A percentile compares a stretch with the other conserved stretches of the same genome.
Evolutionary conservation across 352 stramenopile genomes (phyloP).

Genomic region (Pseudoperonospora humuli): DNA sequence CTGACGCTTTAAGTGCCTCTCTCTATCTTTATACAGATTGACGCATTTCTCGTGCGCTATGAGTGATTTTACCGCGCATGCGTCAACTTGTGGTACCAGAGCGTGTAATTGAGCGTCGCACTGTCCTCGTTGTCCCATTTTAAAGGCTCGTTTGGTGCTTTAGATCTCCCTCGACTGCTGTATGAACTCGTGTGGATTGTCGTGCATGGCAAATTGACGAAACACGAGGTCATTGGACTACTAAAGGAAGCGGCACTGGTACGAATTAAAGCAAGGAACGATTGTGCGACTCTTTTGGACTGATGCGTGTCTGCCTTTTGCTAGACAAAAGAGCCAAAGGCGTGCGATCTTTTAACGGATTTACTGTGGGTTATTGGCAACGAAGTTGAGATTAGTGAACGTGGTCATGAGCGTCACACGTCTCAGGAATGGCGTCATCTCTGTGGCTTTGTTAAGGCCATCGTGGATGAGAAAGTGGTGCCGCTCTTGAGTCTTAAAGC

Average conservation of each 20-base stretch:
- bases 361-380: slow-evolving; percentile 70
- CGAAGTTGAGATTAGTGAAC: slow-evolving; percentile 67
- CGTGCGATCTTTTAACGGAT: slow-evolving; percentile 55
- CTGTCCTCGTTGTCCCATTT: neutral
- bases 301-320: neutral
- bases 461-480: slow-evolving; percentile 67
- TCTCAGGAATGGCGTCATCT: slow-evolving; percentile 68
- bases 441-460: slow-evolving; percentile 45
- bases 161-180: slow-evolving; percentile 54
- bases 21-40: slow-evolving; percentile 19
- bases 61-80: slow-evolving; percentile 20
- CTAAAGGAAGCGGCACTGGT: slow-evolving; percentile 66
- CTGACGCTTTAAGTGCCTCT: neutral
- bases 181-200: slow-evolving; percentile 78
- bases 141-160: neutral
- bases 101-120: neutral
- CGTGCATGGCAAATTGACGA: slow-evolving; percentile 55
- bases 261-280: too few relatives aligned
- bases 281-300: too few relatives aligned
- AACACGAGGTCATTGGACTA: slow-evolving; percentile 61
- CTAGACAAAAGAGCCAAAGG: slow-evolving; percentile 24
- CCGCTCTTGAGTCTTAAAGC: slow-evolving; percentile 44
- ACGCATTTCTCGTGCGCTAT: slow-evolving; percentile 33
- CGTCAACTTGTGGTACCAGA: slow-evolving; percentile 23
- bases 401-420: slow-evolving; percentile 54